Evolutionary conservation across 371 early-diverging fungal genomes (phyloP).

Genomic region (Mortierella sp.): DNA sequence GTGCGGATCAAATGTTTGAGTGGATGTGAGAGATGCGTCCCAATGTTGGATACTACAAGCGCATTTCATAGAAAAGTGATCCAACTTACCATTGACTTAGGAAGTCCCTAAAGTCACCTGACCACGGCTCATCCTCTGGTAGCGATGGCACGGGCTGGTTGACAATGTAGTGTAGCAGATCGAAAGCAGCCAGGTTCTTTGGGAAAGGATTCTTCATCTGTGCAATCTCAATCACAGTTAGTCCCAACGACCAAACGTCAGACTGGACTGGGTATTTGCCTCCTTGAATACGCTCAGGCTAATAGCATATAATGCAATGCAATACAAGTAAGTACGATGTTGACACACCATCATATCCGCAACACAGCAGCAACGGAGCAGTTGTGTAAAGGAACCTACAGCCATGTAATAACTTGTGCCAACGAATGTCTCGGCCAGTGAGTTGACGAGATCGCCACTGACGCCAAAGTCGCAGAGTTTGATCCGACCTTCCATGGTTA

Average conservation of each 20-base stretch:
- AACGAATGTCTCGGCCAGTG: slow-evolving; percentile 93
- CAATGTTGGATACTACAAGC: not conserved
- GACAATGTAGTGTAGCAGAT: slow-evolving; percentile 91
- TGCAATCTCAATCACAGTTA: slow-evolving; percentile 94
- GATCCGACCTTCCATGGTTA: slow-evolving; percentile 85
- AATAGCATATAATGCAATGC: slow-evolving; percentile 29
- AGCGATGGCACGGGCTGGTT: slow-evolving; percentile 87
- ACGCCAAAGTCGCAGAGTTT: slow-evolving; percentile 98
- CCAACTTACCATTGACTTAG: slow-evolving; percentile 74
- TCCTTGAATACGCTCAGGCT: slow-evolving; percentile 97
- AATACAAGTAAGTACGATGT: slow-evolving; percentile 3
- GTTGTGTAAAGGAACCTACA: slow-evolving; percentile 60
- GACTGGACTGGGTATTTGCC: slow-evolving; percentile 89
- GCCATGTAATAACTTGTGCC: slow-evolving; percentile 98
- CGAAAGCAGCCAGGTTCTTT: slow-evolving; percentile 84
- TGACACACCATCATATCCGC: not conserved
- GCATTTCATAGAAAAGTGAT: slow-evolving; percentile 48
- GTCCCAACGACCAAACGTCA: slow-evolving; percentile 96
- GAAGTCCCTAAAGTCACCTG: slow-evolving; percentile 82
- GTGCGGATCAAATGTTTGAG: slow-evolving; percentile 25
- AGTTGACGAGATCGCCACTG: slow-evolving; percentile 88
- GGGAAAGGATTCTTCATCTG: slow-evolving; percentile 91
- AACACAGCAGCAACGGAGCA: not conserved
- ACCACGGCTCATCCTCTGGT: slow-evolving; percentile 72
- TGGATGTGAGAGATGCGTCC: not conserved